Percentiles rank a stretch among this genome's conserved stretches.
Conservation (phyloP, 2,329 filamentous ascomycete genomes). For the Pseudogymnoascus sp. region DNA sequence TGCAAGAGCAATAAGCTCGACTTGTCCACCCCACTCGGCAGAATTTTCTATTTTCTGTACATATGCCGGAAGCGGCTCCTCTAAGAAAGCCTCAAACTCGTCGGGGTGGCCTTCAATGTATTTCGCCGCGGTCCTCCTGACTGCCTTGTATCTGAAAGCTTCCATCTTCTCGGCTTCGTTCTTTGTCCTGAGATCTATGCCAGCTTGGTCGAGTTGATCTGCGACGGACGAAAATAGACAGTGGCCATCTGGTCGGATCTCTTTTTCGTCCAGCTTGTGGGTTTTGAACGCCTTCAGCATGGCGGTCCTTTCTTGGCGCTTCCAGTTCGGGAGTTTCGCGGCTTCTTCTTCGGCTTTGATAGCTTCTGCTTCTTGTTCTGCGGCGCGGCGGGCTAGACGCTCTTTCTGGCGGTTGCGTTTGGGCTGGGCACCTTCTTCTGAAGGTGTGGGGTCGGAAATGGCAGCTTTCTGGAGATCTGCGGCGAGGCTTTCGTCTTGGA, state of each 20-base stretch:
- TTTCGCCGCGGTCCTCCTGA: constrained; percentile 63
- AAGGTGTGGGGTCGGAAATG: constrained; percentile 18
- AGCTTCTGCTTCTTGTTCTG: constrained; percentile 66
- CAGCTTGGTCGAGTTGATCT: constrained; percentile 60
- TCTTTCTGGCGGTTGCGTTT: constrained; percentile 91
- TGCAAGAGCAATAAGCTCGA: constrained; percentile 81
- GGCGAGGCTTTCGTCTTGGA: constrained; percentile 13
- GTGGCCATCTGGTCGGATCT: constrained; percentile 85
- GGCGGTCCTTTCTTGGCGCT: constrained; percentile 57
- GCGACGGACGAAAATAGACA: constrained; percentile 90
- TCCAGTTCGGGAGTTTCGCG: constrained; percentile 61
- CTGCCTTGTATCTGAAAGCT: constrained; percentile 51
- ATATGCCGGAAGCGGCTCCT: constrained; percentile 69
- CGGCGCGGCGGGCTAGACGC: constrained; percentile 77
- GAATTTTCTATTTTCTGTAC: constrained; percentile 72
- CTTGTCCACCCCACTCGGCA: constrained; percentile 91
- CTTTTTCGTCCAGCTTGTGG: constrained; percentile 61
- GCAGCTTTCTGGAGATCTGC: constrained; percentile 18
- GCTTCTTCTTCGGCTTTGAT: constrained; percentile 69
- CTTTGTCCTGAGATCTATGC: constrained; percentile 35
- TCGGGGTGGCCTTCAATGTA: constrained; percentile 69
- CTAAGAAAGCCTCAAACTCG: constrained; percentile 80
- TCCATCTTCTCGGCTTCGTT: constrained; percentile 25
- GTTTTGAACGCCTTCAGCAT: constrained; percentile 62
- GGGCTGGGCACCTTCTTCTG: constrained; percentile 17